Base-by-base conservation (phyloP, 495 filamentous ascomycete species). In the Penicillium desertorum region DNA sequence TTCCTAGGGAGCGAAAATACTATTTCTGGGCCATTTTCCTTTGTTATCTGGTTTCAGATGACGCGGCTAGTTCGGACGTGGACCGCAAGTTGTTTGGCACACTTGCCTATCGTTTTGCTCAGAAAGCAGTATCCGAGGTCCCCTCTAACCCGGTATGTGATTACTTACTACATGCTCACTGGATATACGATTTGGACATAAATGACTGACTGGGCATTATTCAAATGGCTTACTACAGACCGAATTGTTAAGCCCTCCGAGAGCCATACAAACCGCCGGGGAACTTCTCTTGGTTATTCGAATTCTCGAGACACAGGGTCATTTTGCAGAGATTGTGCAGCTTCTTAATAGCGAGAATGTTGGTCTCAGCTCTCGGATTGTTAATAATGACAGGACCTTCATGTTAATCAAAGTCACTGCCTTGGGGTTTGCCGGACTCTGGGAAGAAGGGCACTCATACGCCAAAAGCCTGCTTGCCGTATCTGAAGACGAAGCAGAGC, bases 11-110 rank as follows among this genome's bases (percentile, higher is more conserved):
- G 19, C 72, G 83, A 22, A 77, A 82, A 39, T 85, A 84, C 56
- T 79, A 80, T 59, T 80, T 85, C 56, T 83, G 82, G 79, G 80
- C 82, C 12, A 81, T 85, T 22, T 74, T 85, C 51, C 70, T 78
- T 36, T 78, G 72, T 34, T 70, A 80, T 49, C 62, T 83, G 43
- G 60, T 75, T 23, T 67, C 76, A 22, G 60, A 62, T 16, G 66
- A 72, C 55, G 49, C 67, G 11, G 41, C 68, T 14, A 75, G 72
- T 51, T 76, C 73, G 17, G 77, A 80, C 5, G 57, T 63, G n/a
- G 81, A 85, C 16, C 71, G 74, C 34, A 81, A 81, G 59, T 62
- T 86, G 1, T 84, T 81, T 62, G 81, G 79, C 22, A 81, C 76
- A 11, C 64, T 86, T 53, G 83, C 82, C 14, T 86, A 83, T 62